Base-by-base conservation (phyloP, 192 early-diverging fungal genomes). In the Entomortierella beljakovae region DNA sequence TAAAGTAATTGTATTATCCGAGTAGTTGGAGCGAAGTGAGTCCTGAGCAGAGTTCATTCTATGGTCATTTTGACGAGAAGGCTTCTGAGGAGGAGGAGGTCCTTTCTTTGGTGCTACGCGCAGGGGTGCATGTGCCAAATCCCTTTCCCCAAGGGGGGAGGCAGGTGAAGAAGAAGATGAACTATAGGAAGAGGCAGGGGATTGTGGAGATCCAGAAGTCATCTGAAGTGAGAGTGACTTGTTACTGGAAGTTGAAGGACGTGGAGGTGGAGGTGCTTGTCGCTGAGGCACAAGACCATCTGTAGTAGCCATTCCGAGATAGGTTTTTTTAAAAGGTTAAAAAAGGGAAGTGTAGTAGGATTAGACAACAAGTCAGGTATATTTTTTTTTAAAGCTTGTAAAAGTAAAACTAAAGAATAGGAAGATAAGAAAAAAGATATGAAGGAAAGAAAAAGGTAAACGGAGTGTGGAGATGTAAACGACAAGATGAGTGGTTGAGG, bases 231-330 rank as follows among this genome's bases (percentile, higher is more conserved):
- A 60, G 20, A 64, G 65, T 38, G 66, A 80, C 64, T 67, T 65
- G 55, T 32, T 56, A 51, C 58, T 66, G 37, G 57, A 64, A 11
- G 70, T 72, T 1, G 70, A 72, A 2, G 70, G 60, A 37, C 70
- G 57, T 29, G 79, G 79, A n/a, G 79, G 79, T 11, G 79, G 79
- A 22, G 79, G 79, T 54, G 79, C 79, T 63, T 71, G 70, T 46
- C 79, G 79, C 34, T 81, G 69, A 61, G 79, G 79, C 35, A 81
- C 70, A 16, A 72, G 64, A 53, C 65, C 65, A 57, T 72, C 70
- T 72, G 31, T 56, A 20, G 43, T 42, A 25, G 61, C 40, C 70
- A 64, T 64, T 40, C n/a, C 40, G 38, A 61, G 43, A n/a, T n/a
- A n/a, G n/a, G n/a, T n/a, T n/a, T n/a, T n/a, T n/a, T n/a, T n/a